Evolutionary conservation across 768 basidiomycete genomes (phyloP).

Genomic region (Russula sp.): DNA sequence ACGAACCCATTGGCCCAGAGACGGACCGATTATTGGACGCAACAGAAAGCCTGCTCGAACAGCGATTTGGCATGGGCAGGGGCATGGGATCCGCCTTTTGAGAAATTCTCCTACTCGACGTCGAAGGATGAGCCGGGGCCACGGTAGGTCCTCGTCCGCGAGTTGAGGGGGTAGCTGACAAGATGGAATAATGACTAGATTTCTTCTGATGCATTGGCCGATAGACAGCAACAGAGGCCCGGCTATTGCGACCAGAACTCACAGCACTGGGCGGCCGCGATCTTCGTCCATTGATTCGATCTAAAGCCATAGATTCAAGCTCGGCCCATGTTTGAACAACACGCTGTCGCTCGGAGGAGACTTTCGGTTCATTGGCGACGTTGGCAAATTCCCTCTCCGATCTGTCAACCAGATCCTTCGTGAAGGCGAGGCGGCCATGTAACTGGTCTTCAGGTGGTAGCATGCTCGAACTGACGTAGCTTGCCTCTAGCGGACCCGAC

Average conservation of each 20-base stretch:
- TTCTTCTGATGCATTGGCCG: slow-evolving; percentile 35
- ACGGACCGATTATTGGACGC: slow-evolving; percentile 59
- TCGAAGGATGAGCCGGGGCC: slow-evolving; percentile 46
- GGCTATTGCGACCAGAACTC: slow-evolving; percentile 62
- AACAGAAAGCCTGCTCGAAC: slow-evolving; percentile 58
- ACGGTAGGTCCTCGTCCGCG: slow-evolving; percentile 37
- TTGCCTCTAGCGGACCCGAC: slow-evolving; percentile 49
- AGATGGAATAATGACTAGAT: slow-evolving; percentile 40
- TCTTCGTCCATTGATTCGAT: slow-evolving; percentile 56
- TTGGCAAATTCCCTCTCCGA: slow-evolving; percentile 44
- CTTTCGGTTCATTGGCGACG: slow-evolving; percentile 59
- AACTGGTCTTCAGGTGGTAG: slow-evolving; percentile 67
- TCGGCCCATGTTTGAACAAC: slow-evolving; percentile 78
- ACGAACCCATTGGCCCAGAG: slow-evolving; percentile 58
- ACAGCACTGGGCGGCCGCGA: slow-evolving; percentile 64
- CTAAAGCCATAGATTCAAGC: slow-evolving; percentile 75
- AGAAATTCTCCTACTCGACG: slow-evolving; percentile 50
- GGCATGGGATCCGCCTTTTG: slow-evolving; percentile 38
- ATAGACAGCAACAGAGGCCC: slow-evolving; percentile 41
- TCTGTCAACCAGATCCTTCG: slow-evolving; percentile 48
- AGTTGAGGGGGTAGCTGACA: slow-evolving; percentile 40
- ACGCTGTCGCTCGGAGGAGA: slow-evolving; percentile 57
- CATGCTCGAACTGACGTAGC: slow-evolving; percentile 43
- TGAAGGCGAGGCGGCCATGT: slow-evolving; percentile 59
- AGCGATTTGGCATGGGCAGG: slow-evolving; percentile 46